Percentiles rank a stretch among this genome's conserved stretches.
Evolutionary conservation across 345 rosid genomes (phyloP).

Genomic region (Murraya koenigii): DNA sequence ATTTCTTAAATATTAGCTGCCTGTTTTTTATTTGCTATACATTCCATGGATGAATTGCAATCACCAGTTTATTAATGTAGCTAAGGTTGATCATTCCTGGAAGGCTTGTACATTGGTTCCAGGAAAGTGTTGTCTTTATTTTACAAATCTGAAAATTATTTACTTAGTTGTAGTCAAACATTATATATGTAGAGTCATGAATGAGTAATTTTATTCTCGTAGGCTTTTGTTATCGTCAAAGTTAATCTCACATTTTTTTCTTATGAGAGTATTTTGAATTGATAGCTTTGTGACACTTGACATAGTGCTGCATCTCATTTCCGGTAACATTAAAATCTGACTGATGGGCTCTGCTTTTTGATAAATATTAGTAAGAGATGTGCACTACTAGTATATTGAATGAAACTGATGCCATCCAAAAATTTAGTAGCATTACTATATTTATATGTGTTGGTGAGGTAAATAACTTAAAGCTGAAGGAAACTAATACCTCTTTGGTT

Average conservation of each 20-base stretch:
- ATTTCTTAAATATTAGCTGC: background rate
- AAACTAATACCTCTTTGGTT: background rate
- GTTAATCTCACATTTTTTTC: no score
- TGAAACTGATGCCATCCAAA: background rate
- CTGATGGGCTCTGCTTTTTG: background rate
- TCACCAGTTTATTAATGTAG: background rate
- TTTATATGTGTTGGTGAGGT: background rate
- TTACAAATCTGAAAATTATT: background rate
- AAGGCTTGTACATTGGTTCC: background rate
- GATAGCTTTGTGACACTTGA: background rate
- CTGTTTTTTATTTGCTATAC: background rate
- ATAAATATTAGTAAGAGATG: background rate
- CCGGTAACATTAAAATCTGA: background rate
- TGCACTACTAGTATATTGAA: background rate
- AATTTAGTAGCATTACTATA: background rate
- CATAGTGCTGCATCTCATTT: background rate
- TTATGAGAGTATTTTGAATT: background rate
- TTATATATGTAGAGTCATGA: background rate
- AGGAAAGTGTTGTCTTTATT: no score
- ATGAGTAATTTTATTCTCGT: background rate
- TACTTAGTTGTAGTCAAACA: background rate
- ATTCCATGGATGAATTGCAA: background rate
- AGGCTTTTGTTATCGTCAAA: background rate
- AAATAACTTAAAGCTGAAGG: background rate
- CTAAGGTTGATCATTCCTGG: no score